phyloP scores from a whole-genome alignment of 768 basidiomycete genomes.

The Kwoniella sp. region DNA sequence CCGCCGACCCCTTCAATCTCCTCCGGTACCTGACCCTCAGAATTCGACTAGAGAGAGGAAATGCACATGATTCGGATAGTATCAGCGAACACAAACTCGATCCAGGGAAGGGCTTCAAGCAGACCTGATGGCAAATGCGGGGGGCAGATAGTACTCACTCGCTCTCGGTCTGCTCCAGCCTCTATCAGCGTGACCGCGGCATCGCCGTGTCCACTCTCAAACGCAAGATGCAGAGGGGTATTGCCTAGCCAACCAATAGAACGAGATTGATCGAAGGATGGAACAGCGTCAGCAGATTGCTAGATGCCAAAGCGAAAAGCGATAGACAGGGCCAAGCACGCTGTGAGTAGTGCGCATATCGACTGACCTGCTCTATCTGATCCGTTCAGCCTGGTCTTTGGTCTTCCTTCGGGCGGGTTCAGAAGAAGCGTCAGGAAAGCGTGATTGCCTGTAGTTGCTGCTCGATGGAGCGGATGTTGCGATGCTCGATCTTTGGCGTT shows the following conservation, averaged over 20 bases:
- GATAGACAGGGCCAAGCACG: not conserved
- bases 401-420: constrained; percentile 72
- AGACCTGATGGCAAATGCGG: not conserved
- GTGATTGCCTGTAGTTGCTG: constrained; percentile 89
- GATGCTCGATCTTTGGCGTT: constrained; percentile 92
- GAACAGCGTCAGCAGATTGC: not conserved
- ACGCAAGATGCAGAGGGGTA: constrained; percentile 92
- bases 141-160: constrained; percentile 74
- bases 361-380: constrained; percentile 55
- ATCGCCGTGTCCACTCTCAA: constrained; percentile 94
- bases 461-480: constrained; percentile 93
- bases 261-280: not conserved
- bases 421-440: constrained; percentile 87
- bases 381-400: constrained; percentile 79
- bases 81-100: too few species aligned
- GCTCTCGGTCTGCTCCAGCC: constrained; percentile 87
- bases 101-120: too few species aligned
- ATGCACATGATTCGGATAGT: too few species aligned
- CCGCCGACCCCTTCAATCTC: constrained; percentile 88
- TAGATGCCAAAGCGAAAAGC: not conserved
- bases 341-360: not conserved
- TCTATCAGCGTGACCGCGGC: constrained; percentile 88
- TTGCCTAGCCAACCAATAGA: constrained; percentile 73
- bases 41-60: constrained; percentile 76
- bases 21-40: constrained; percentile 84